Conservation (phyloP, 2,329 filamentous ascomycete genomes). For the Ambrosiella cleistominuta region DNA sequence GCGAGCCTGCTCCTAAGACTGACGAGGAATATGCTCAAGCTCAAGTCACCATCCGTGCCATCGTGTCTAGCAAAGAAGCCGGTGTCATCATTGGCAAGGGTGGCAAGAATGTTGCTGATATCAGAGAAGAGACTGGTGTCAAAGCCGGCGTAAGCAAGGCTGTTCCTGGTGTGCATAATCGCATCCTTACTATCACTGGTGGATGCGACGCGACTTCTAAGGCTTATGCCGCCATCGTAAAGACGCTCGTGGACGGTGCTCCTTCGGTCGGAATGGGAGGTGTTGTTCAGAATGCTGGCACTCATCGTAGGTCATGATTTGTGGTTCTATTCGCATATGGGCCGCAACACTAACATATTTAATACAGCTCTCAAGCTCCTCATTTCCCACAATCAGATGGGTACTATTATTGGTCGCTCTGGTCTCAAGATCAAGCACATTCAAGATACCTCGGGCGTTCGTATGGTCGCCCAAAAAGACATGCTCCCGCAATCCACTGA, state of each 20-base stretch:
- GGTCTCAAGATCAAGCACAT: constrained; percentile 99
- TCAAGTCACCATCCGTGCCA: constrained; percentile 84
- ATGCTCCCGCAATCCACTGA: constrained; percentile 99
- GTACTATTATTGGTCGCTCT: constrained; percentile 92
- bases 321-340: background rate
- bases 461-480: constrained; percentile 98
- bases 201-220: constrained; percentile 74
- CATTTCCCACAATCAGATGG: constrained; percentile 99
- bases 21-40: constrained; percentile 93
- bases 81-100: constrained; percentile 98
- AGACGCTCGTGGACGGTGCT: constrained; percentile 78
- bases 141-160: constrained; percentile 98
- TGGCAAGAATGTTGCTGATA: constrained; percentile 93
- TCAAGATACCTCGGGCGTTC: constrained; percentile 86
- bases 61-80: constrained; percentile 96
- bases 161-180: constrained; percentile 90
- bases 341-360: background rate
- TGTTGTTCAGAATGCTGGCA: constrained; percentile 69
- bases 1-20: constrained; percentile 69
- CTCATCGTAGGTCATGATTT: constrained; percentile 57
- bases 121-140: constrained; percentile 93
- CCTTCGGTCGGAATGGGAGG: constrained; percentile 94
- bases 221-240: constrained; percentile 85
- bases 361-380: constrained; percentile 76
- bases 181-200: constrained; percentile 88